Conservation (phyloP, 805 yeast genomes). For the Pichia paraexigua region DNA sequence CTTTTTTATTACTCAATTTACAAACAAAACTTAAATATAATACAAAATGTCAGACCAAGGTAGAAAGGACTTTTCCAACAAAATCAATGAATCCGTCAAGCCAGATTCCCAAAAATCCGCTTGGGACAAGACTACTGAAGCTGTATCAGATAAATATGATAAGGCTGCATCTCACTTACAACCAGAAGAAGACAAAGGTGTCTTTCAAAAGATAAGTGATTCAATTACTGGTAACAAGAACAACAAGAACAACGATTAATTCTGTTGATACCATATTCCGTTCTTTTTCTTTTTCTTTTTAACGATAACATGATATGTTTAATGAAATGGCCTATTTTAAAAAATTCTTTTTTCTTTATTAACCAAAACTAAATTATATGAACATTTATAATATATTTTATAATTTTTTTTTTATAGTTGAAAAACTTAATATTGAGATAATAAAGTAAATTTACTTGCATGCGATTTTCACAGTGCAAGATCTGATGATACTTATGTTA, state of each 20-base stretch:
- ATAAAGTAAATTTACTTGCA: no score
- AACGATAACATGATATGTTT: background rate
- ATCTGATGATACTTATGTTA: no score
- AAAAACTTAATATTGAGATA: no score
- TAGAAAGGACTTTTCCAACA: conserved; percentile 71
- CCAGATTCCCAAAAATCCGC: conserved; percentile 66
- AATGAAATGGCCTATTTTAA: background rate
- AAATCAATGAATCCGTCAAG: conserved; percentile 54
- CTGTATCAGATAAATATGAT: conserved; percentile 60
- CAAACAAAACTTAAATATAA: background rate
- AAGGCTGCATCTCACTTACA: conserved; percentile 47
- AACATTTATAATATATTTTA: background rate
- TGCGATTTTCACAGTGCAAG: no score
- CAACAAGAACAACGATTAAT: background rate
- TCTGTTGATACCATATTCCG: background rate
- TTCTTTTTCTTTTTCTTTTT: background rate
- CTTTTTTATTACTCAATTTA: background rate
- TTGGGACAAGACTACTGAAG: conserved; percentile 63
- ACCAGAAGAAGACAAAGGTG: conserved; percentile 63
- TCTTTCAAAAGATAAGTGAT: conserved; percentile 63
- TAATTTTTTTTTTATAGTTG: no score
- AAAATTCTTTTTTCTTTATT: background rate
- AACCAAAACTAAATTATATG: no score
- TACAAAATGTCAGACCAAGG: conserved; percentile 34
- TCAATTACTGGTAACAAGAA: conserved; percentile 47